These are phyloP conservation scores for Allium sativum DNA, from an alignment of 106 monocot species.

Conservation along the genomic window DNA sequence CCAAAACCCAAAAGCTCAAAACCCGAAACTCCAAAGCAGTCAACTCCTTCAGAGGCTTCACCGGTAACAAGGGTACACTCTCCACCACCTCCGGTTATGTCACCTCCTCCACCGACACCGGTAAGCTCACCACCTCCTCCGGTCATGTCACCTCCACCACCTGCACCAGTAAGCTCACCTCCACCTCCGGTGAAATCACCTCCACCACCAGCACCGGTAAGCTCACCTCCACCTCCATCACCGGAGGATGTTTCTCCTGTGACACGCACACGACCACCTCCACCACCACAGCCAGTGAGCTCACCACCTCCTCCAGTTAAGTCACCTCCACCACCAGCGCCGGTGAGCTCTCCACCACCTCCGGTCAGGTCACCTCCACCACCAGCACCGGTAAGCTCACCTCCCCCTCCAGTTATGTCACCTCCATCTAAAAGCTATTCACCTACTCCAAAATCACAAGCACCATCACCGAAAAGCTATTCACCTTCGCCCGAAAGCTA, in stretches of 20 bases:
- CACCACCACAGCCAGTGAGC: background rate
- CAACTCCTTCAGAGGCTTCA: background rate
- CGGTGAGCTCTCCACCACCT: background rate
- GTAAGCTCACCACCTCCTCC: background rate
- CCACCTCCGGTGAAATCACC: background rate
- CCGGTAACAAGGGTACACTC: background rate
- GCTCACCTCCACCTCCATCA: background rate
- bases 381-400: background rate
- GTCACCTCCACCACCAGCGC: constrained; percentile 6
- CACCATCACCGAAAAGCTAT: background rate
- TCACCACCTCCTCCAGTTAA: background rate
- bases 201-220: background rate
- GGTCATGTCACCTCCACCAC: constrained; percentile 4
- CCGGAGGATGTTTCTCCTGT: background rate
- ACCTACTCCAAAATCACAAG: background rate
- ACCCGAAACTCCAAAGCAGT: background rate
- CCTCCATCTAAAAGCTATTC: background rate
- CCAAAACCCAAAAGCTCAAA: background rate
- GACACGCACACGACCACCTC: background rate
- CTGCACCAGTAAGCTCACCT: background rate
- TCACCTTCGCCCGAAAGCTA: background rate
- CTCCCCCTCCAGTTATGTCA: background rate
- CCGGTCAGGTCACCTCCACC: background rate
- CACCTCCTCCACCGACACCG: background rate
- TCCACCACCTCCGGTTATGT: background rate